A percentile compares a stretch with the other conserved stretches of the same genome.
These are phyloP conservation scores for Perilla frutescens DNA, from an alignment of 257 asterid genomes.

Conservation along the genomic window DNA sequence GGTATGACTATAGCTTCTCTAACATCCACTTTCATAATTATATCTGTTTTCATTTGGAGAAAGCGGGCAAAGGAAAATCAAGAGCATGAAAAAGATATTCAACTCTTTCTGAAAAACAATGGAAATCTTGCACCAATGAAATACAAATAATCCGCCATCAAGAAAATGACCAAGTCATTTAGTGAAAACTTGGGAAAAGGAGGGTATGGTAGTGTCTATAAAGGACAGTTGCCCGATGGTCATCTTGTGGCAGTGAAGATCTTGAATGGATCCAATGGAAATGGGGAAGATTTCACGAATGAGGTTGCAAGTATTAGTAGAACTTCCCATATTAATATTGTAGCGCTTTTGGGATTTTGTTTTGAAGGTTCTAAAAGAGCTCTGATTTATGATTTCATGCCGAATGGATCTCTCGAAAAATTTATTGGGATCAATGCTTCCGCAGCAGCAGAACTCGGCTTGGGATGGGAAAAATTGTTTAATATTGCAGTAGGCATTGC, in stretches of 20 bases:
- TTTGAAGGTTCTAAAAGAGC: neutral
- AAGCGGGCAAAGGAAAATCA: neutral
- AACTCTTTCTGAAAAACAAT: too few species aligned
- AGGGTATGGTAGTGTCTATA: slow-evolving; percentile 38
- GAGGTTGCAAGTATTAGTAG: slow-evolving; percentile 8
- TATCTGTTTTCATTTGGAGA: neutral
- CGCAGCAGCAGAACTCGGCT: too few species aligned
- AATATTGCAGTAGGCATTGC: too few species aligned
- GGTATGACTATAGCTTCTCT: slow-evolving; percentile 10
- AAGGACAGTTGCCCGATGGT: slow-evolving; percentile 33
- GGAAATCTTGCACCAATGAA: slow-evolving; percentile 27
- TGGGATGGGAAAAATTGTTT: too few species aligned
- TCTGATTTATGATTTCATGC: slow-evolving; percentile 46
- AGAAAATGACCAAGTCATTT: slow-evolving; percentile 38
- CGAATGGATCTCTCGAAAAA: slow-evolving; percentile 45
- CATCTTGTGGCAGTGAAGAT: slow-evolving; percentile 42
- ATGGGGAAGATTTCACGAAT: slow-evolving; percentile 40
- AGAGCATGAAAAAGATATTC: neutral
- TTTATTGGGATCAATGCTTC: too few species aligned
- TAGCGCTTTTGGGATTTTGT: neutral
- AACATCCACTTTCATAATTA: neutral
- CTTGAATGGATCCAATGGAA: slow-evolving; percentile 23
- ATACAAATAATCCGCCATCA: slow-evolving; percentile 34
- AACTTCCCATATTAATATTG: slow-evolving; percentile 25
- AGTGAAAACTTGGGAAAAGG: slow-evolving; percentile 44